Conservation (phyloP, 2,329 filamentous ascomycete genomes). For the Neonectria ditissima region DNA sequence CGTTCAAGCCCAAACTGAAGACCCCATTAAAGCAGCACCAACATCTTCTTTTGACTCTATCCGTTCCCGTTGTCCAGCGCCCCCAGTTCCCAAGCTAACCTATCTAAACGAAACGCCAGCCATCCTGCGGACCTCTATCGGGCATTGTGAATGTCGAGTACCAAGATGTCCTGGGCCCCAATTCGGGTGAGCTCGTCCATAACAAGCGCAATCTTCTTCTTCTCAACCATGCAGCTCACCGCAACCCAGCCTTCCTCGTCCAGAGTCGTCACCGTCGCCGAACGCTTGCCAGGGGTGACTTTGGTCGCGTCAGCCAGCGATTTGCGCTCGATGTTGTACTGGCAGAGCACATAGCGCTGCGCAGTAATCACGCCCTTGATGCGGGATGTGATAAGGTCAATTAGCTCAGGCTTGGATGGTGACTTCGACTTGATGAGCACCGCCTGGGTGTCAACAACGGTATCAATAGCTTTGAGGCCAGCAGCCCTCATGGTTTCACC, state of each 20-base stretch:
- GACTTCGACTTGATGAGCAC: conserved; percentile 92
- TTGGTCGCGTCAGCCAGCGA: conserved; percentile 74
- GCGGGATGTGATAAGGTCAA: conserved; percentile 85
- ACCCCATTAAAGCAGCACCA: conserved; percentile 38
- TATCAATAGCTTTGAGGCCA: conserved; percentile 93
- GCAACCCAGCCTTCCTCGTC: conserved; percentile 94
- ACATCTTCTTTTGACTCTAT: conserved; percentile 26
- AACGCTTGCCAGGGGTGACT: conserved; percentile 93
- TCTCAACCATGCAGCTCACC: conserved; percentile 93
- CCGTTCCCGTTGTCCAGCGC: conserved; percentile 33
- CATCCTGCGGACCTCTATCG: conserved; percentile 51
- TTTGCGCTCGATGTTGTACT: conserved; percentile 88
- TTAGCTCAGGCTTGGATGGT: conserved; percentile 81
- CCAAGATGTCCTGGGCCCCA: conserved; percentile 87
- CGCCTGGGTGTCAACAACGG: conserved; percentile 87
- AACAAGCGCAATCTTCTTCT: conserved; percentile 83
- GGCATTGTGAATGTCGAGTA: conserved; percentile 87
- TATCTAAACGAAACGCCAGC: conserved; percentile 28
- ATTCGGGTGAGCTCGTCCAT: conserved; percentile 86
- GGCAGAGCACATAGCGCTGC: conserved; percentile 92
- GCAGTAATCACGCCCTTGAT: conserved; percentile 96
- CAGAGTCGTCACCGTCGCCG: conserved; percentile 89
- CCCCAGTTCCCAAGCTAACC: conserved; percentile 28
- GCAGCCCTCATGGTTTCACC: conserved; percentile 98
- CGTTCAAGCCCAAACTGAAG: conserved; percentile 30